Evolutionary conservation across 345 rosid genomes (phyloP), one percentile per base, ranked within the genome.

Genomic region (Melaleuca alternifolia): DNA sequence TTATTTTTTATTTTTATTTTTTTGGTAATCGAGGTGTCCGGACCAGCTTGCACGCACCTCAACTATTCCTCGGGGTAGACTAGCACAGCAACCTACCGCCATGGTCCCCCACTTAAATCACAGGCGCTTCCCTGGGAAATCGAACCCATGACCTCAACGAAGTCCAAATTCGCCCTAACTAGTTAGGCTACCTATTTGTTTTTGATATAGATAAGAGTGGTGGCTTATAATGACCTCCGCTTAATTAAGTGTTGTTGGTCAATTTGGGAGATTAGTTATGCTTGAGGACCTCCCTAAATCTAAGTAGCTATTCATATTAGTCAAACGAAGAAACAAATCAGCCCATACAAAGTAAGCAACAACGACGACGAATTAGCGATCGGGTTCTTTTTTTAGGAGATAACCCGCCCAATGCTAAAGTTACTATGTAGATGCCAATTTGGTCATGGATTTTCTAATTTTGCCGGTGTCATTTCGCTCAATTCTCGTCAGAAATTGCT

Each of bases 211-310:
- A 71, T 33, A 71, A 71, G 79, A 37, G 79, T 71, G 79, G 26
- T 71, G 18, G 48, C 79, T 18, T 71, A 71, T 37, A 37, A 37
- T 71, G 48, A 71, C 79, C 26, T 4, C 79, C 10, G 48, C 24
- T 71, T 71, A 44, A 71, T 33, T 10, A 37, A 21, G 24, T 6
- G 11, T 10, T 6, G 11, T 5, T 71, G 79, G 79, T 71, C 48
- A 37, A 37, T 71, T 71, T 18, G 79, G 79, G 79, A 71, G 79
- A 71, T 11, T 37, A 18, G 26, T 37, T 48, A 37, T 37, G 44
- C 48, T 71, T 37, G 79, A 37, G 79, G 79, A 71, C 79, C 79
- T 71, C 79, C 79, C 48, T 20, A 71, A 71, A 71, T 71, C 44
- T 21, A 71, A 16, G 48, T 71, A 24, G 48, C 79, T n/a, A 18